phyloP scores from a whole-genome alignment of 441 rosid species.

The Erodium trifolium region DNA sequence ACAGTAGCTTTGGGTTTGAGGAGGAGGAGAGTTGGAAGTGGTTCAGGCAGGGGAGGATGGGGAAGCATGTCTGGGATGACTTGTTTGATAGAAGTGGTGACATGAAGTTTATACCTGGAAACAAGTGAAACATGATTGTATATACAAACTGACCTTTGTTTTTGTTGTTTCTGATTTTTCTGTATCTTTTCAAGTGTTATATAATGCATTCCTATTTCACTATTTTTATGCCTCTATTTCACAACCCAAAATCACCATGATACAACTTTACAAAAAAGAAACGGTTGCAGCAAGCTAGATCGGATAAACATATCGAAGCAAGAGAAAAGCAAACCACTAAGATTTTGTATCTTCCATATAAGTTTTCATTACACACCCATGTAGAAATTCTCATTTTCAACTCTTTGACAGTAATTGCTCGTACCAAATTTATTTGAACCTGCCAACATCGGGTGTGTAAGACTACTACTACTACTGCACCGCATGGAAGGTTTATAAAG shows the following conservation, averaged over 20 bases:
- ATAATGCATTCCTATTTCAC: too few species aligned
- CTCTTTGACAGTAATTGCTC: not conserved
- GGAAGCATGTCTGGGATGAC: not conserved
- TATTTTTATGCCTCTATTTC: too few species aligned
- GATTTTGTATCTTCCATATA: not conserved
- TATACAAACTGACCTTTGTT: too few species aligned
- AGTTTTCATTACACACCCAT: not conserved
- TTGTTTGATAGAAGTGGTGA: not conserved
- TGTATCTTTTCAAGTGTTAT: too few species aligned
- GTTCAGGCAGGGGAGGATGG: not conserved
- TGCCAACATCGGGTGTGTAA: slow-evolving; percentile 4
- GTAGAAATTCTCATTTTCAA: not conserved
- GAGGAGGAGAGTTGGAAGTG: slow-evolving; percentile 13
- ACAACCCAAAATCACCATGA: too few species aligned
- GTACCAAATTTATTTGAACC: slow-evolving; percentile 10
- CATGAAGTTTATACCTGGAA: too few species aligned
- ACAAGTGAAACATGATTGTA: too few species aligned
- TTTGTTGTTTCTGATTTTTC: too few species aligned
- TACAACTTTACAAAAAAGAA: too few species aligned
- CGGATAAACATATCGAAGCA: too few species aligned
- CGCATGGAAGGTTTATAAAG: slow-evolving; percentile 1
- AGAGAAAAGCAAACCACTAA: not conserved
- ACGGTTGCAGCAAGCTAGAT: too few species aligned
- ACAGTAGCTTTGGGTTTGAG: slow-evolving; percentile 25
- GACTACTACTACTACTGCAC: slow-evolving; percentile 9